These are phyloP conservation scores for Stagonosporopsis chrysanthemi DNA, from an alignment of 2,329 filamentous ascomycete genomes.

Conservation along the genomic window DNA sequence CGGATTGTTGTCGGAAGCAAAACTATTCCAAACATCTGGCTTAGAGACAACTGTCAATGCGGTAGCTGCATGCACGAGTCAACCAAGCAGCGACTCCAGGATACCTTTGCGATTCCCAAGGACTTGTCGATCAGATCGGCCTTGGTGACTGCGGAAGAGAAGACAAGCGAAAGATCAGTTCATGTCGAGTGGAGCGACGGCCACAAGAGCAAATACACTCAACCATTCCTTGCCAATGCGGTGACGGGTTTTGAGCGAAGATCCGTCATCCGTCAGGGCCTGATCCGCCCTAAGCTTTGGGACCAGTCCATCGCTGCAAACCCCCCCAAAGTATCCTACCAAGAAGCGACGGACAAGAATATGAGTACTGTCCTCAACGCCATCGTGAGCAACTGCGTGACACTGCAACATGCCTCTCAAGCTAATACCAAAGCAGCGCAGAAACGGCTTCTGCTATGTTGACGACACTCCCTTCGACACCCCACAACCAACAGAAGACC, in stretches of 20 bases:
- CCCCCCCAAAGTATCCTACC: conserved; percentile 68
- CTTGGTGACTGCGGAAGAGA: conserved; percentile 5
- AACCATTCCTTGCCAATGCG: conserved; percentile 63
- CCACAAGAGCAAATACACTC: conserved; percentile 73
- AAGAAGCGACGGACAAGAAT: conserved; percentile 62
- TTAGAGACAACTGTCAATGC: conserved; percentile 76
- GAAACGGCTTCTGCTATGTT: conserved; percentile 80
- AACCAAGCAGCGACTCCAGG: conserved; percentile 72
- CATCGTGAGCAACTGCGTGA: conserved; percentile 60
- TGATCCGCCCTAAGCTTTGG: conserved; percentile 51
- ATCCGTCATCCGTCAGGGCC: conserved; percentile 45
- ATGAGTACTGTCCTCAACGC: conserved; percentile 61
- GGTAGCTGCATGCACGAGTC: conserved; percentile 70
- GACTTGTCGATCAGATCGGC: conserved; percentile 35
- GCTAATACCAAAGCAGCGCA: conserved; percentile 57
- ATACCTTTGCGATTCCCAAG: conserved; percentile 65
- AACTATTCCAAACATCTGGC: conserved; percentile 44
- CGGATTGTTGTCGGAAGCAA: conserved; percentile 9
- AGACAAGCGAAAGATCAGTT: background rate
- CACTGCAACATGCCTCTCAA: too few species aligned
- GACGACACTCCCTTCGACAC: conserved; percentile 66
- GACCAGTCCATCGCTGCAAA: conserved; percentile 34
- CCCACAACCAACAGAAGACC: conserved; percentile 73
- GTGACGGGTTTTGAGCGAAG: conserved; percentile 48
- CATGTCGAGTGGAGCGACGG: conserved; percentile 59